These are phyloP conservation scores for Penicillium tannophilum DNA, from an alignment of 495 filamentous ascomycete species.

Conservation along the genomic window DNA sequence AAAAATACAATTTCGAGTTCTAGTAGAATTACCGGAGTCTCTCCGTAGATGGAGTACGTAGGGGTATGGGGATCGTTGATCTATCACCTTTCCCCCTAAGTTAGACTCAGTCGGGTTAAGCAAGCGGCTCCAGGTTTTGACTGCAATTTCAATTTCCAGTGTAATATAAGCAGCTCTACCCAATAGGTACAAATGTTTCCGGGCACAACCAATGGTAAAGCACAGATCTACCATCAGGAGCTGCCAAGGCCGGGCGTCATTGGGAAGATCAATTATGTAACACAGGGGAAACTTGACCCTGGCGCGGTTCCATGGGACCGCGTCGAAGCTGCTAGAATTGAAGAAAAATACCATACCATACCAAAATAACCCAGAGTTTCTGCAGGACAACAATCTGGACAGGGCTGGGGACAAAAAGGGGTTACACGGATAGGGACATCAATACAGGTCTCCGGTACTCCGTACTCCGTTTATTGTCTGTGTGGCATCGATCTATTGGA, in stretches of 20 bases:
- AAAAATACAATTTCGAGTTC: background rate
- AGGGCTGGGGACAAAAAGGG: background rate
- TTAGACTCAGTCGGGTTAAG: background rate
- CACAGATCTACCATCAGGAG: background rate
- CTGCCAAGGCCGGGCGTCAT: conserved; percentile 22
- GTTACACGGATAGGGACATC: background rate
- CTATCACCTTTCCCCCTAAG: conserved; percentile 16
- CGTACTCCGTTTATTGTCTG: conserved; percentile 6
- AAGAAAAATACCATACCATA: background rate
- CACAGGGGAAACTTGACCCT: conserved; percentile 15
- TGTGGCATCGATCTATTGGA: conserved; percentile 16
- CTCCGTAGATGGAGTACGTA: conserved; percentile 5
- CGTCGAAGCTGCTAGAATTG: conserved; percentile 26
- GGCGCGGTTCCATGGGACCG: conserved; percentile 14
- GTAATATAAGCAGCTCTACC: background rate
- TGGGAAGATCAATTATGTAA: conserved; percentile 31
- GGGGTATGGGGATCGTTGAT: conserved; percentile 15
- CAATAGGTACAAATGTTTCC: conserved; percentile 11
- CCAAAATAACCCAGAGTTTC: background rate
- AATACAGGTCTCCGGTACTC: conserved; percentile 1
- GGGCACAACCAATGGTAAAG: conserved; percentile 15
- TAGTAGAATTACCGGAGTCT: conserved; percentile 9
- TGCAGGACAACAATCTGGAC: no score
- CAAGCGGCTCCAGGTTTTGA: conserved; percentile 3
- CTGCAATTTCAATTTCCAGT: conserved; percentile 8